A percentile compares a stretch with the other conserved stretches of the same genome.
Evolutionary conservation across 176 grass and related monocot genomes (phyloP).

Genomic region (Juncus inflexus): DNA sequence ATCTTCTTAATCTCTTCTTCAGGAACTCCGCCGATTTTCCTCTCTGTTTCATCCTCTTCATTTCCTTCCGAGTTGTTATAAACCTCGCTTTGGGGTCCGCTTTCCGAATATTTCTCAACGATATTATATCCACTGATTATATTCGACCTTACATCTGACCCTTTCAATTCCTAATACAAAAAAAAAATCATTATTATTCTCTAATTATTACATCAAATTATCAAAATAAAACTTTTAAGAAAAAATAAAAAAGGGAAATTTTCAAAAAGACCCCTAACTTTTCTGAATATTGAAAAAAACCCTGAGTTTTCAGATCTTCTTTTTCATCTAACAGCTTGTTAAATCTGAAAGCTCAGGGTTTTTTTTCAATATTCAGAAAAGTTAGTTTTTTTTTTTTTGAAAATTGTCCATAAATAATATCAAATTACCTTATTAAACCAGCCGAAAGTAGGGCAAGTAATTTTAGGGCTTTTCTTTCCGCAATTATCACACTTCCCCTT

Average conservation of each 20-base stretch:
- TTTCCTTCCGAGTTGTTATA: constrained; percentile 28
- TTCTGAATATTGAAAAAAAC: too few relatives aligned
- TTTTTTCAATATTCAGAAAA: too few relatives aligned
- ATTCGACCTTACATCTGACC: constrained; percentile 47
- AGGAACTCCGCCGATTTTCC: constrained; percentile 24
- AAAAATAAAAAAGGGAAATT: not conserved
- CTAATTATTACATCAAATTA: not conserved
- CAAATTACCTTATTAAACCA: constrained; percentile 79
- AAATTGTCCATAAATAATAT: too few relatives aligned
- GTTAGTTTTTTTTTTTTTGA: too few relatives aligned
- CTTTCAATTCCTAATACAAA: constrained; percentile 42
- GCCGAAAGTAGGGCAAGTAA: constrained; percentile 64
- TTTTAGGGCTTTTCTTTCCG: constrained; percentile 43
- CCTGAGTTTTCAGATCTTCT: too few relatives aligned
- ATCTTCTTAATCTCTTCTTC: constrained; percentile 50
- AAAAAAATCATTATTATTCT: constrained; percentile 9
- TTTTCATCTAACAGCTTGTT: too few relatives aligned
- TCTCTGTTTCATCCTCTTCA: constrained; percentile 29
- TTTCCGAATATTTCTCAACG: constrained; percentile 31
- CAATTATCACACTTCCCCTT: constrained; percentile 60
- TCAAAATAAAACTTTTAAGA: constrained; percentile 9
- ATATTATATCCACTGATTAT: constrained; percentile 38
- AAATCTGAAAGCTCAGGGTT: too few relatives aligned
- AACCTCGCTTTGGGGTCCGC: constrained; percentile 31
- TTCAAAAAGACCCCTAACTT: too few relatives aligned